These are phyloP conservation scores for Apiotrichum montevideense DNA, from an alignment of 1,284 basidiomycete genomes.

Conservation along the genomic window DNA sequence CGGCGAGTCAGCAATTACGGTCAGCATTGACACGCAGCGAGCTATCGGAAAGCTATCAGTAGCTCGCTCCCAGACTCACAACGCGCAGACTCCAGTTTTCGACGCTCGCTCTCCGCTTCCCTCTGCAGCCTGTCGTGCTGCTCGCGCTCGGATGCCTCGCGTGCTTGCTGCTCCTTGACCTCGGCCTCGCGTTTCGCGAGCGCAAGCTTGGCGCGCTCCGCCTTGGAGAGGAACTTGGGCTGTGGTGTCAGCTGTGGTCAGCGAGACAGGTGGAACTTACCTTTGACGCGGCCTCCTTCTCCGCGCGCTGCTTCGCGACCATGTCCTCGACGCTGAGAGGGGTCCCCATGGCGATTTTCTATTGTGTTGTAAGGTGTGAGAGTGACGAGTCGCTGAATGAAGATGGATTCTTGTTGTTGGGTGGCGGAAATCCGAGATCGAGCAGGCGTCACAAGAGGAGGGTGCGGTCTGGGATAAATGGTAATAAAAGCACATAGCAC, in stretches of 20 bases:
- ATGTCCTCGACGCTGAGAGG: conserved; percentile 61
- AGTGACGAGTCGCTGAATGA: not conserved
- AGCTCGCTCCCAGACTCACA: not conserved
- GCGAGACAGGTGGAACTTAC: conserved; percentile 47
- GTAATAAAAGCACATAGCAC: too few species aligned
- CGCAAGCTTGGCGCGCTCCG: conserved; percentile 78
- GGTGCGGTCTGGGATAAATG: too few species aligned
- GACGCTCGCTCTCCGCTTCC: conserved; percentile 63
- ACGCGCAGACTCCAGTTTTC: conserved; percentile 41
- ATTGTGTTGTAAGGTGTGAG: not conserved
- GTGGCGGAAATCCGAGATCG: not conserved
- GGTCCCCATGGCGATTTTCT: conserved; percentile 5
- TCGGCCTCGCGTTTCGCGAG: conserved; percentile 77
- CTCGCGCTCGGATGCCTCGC: conserved; percentile 56
- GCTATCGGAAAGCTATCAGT: too few species aligned
- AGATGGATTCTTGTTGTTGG: not conserved
- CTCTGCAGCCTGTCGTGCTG: conserved; percentile 66
- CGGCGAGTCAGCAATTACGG: conserved; percentile 27
- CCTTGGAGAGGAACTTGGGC: conserved; percentile 84
- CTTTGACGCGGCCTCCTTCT: conserved; percentile 82
- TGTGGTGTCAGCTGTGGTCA: conserved; percentile 37
- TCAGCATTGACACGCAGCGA: not conserved
- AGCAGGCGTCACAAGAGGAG: too few species aligned
- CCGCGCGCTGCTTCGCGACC: conserved; percentile 74
- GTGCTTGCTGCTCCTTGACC: conserved; percentile 55